Conservation (phyloP, 225 moss, liverwort and hornwort species). For the Anthoceros angustus region DNA sequence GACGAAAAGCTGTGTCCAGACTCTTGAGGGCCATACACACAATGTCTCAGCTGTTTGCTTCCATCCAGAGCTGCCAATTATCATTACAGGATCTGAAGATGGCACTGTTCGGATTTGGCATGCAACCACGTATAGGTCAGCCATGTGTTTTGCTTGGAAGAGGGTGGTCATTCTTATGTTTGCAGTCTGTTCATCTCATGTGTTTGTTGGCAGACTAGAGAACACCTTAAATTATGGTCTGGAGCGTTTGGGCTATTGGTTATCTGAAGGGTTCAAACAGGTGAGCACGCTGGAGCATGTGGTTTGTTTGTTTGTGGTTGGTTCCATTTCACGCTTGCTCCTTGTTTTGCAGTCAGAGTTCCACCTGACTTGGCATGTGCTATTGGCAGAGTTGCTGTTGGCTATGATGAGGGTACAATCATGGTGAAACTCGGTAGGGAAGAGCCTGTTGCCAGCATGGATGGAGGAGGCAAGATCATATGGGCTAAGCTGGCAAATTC, state of each 20-base stretch:
- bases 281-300: constrained; percentile 16
- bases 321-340: not conserved
- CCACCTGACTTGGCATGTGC: no score
- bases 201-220: constrained; percentile 46
- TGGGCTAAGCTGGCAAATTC: constrained; percentile 76
- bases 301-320: not conserved
- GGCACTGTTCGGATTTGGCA: constrained; percentile 98
- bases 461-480: constrained; percentile 86
- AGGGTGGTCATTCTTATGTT: not conserved
- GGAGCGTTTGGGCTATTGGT: constrained; percentile 91
- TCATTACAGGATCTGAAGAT: constrained; percentile 94
- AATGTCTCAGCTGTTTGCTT: constrained; percentile 39
- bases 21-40: constrained; percentile 87
- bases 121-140: constrained; percentile 83
- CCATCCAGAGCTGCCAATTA: constrained; percentile 90
- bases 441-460: constrained; percentile 98
- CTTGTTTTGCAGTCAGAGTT: not conserved
- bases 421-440: constrained; percentile 97
- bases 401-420: constrained; percentile 95
- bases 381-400: constrained; percentile 84
- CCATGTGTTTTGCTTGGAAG: not conserved
- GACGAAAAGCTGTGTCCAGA: constrained; percentile 98
- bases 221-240: constrained; percentile 92
- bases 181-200: not conserved
- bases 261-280: constrained; percentile 77